These are phyloP conservation scores for Saposhnikovia divaricata DNA, from an alignment of 129 eudicot species.

Conservation along the genomic window DNA sequence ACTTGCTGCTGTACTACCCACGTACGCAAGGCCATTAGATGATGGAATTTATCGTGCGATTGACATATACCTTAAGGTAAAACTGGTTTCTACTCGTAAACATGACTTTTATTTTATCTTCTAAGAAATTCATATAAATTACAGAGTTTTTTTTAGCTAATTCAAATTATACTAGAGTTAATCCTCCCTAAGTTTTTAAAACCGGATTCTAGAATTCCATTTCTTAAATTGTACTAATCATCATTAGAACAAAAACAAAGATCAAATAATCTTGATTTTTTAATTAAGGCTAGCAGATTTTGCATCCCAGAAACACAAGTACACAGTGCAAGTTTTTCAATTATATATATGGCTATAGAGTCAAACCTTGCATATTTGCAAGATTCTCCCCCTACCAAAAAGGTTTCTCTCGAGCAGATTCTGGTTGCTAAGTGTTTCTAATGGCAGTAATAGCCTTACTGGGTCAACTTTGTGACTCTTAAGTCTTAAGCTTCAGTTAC, in stretches of 20 bases:
- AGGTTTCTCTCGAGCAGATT: background rate
- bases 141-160: no score
- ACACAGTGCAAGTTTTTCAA: background rate
- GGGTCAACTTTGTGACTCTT: background rate
- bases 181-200: background rate
- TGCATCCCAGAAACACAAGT: background rate
- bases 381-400: background rate
- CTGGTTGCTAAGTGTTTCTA: background rate
- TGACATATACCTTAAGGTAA: slow-evolving; percentile 73
- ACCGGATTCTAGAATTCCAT: background rate
- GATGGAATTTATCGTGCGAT: slow-evolving; percentile 71
- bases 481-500: background rate
- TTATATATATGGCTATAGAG: background rate
- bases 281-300: background rate
- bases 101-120: background rate
- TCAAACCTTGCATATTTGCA: no score
- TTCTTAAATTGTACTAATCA: background rate
- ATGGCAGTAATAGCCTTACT: background rate
- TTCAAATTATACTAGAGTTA: background rate
- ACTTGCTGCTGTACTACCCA: slow-evolving; percentile 58
- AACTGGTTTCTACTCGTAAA: background rate
- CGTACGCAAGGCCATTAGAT: slow-evolving; percentile 46
- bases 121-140: background rate
- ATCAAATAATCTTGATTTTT: background rate
- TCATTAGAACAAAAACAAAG: background rate